Evolutionary conservation across 2,329 filamentous ascomycete genomes (phyloP), one percentile per base, ranked within the genome.

Genomic region (Curvularia hawaiiensis): DNA sequence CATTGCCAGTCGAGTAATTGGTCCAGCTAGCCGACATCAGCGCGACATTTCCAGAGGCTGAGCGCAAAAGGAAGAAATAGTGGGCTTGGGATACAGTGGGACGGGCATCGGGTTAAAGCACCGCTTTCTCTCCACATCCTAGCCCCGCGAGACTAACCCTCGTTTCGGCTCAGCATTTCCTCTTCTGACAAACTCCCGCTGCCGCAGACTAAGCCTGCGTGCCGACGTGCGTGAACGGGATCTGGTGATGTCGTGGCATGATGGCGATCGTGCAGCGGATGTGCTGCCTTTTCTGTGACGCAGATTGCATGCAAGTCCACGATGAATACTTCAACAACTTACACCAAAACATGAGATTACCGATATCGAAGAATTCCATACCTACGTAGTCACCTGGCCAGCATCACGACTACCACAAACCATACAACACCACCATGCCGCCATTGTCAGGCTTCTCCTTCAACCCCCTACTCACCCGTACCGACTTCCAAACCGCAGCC

Each of bases 11-110:
- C 60, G 71, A 72, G 58, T 72, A 72, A 69, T 73, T 73, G 47
- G 64, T 69, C 71, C 70, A 74, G 51, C 63, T 62, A 57, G 65
- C 61, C 60, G 68, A 69, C 71, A 75, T 75, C 61, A 66, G 63
- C 63, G 54, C 66, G 54, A 63, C 63, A 64, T 68, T 41, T 54
- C 60, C n/a, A 33, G 52, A 62, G 28, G 40, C 52, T 51, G 59
- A 59, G 66, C 55, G 49, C 50, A 66, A 44, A 50, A 53, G 38
- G 46, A 59, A 54, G 54, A 52, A 60, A 65, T 56, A 63, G 62
- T 64, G 63, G 63, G 18, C 24, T 33, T 31, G 30, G 58, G 60
- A 64, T 55, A 60, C 59, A 61, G 55, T 48, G 62, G 59, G 59
- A 61, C 63, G 67, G 67, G 65, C 63, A 62, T 58, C 64, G 67